Conservation (phyloP, 139 green algal species). For the Marvania coccoides region DNA sequence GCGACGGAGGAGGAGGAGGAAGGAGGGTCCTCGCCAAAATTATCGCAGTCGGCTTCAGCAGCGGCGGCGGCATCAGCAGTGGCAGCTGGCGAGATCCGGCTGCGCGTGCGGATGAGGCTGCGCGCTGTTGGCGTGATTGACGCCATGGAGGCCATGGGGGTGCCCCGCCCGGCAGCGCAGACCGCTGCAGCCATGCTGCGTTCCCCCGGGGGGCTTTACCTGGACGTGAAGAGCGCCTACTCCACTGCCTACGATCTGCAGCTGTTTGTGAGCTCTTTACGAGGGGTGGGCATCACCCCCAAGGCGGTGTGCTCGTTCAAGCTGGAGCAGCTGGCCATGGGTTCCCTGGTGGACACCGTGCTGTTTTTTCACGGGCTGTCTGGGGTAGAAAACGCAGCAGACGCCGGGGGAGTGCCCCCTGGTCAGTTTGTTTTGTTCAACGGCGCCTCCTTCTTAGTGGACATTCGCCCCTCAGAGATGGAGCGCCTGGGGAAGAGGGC, state of each 20-base stretch:
- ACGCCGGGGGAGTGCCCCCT: constrained; percentile 22
- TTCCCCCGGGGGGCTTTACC: constrained; percentile 37
- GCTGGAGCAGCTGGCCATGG: constrained; percentile 3
- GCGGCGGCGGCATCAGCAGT: background rate
- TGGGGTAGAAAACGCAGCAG: constrained; percentile 39
- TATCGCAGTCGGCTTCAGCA: background rate
- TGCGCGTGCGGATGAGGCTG: background rate
- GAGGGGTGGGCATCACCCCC: constrained; percentile 36
- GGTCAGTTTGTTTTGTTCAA: constrained; percentile 51
- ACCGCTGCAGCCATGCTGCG: constrained; percentile 37
- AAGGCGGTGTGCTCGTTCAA: constrained; percentile 29
- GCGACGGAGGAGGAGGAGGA: background rate
- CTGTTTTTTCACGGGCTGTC: constrained; percentile 52
- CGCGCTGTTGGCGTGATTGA: background rate
- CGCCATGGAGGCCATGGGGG: background rate
- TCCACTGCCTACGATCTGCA: constrained; percentile 32
- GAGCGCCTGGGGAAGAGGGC: constrained; percentile 1
- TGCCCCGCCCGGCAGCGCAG: background rate
- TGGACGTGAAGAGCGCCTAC: constrained; percentile 54
- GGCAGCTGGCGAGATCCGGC: background rate
- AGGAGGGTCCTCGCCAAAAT: no score
- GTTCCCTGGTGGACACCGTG: constrained; percentile 3
- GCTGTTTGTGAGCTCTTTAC: constrained; percentile 30
- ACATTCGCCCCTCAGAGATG: constrained; percentile 9
- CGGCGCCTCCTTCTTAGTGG: constrained; percentile 44